Conservation (phyloP, 208 protist species). For the Leishmania aethiopica region DNA sequence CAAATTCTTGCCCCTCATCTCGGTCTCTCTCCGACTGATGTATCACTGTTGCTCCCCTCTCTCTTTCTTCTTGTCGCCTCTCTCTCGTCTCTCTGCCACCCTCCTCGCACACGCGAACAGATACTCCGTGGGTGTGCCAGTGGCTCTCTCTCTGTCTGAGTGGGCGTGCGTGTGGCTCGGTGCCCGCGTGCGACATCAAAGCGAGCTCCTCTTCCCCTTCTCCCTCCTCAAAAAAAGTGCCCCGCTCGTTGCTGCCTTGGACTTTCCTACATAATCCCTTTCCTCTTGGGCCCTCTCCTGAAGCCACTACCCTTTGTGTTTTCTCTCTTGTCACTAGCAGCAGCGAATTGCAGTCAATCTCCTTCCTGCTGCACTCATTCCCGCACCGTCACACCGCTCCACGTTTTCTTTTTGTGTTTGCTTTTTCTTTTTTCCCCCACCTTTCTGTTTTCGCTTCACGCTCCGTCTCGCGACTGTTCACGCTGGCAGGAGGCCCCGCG, state of each 20-base stretch:
- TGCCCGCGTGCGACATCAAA: background rate
- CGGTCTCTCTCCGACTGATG: background rate
- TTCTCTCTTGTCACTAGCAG: background rate
- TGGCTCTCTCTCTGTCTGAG: background rate
- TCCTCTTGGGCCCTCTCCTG: background rate
- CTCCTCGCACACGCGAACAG: background rate
- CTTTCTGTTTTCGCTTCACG: background rate
- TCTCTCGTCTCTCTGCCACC: background rate
- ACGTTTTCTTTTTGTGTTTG: no score
- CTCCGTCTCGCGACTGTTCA: background rate
- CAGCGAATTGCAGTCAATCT: background rate
- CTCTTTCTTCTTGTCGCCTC: background rate
- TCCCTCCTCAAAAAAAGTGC: background rate
- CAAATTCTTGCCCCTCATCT: background rate
- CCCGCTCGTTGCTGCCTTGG: no score
- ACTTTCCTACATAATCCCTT: background rate
- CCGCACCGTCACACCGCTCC: background rate
- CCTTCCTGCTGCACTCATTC: background rate
- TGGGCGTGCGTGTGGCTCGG: background rate
- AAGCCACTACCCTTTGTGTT: background rate
- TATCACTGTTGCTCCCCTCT: background rate
- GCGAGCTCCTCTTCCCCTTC: background rate
- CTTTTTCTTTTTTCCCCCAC: no score
- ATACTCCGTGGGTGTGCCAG: background rate
- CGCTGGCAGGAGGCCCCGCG: background rate